Base-by-base conservation (phyloP, 2,329 filamentous ascomycete genomes). In the Claviceps maximensis region DNA sequence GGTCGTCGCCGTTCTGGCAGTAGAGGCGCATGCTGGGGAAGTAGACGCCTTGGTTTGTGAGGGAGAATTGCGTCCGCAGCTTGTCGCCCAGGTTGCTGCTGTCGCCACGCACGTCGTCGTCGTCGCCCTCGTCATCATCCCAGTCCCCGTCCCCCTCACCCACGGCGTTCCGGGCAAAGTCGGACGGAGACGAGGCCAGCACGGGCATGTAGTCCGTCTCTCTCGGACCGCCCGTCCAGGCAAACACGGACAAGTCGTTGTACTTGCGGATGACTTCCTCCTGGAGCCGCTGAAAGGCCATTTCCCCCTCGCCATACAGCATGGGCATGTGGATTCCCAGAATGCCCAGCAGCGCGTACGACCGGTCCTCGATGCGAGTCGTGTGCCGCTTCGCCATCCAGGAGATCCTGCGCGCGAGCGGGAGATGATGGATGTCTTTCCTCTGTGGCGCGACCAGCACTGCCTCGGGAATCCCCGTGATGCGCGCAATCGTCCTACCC, bases 311-410 rank as follows among this genome's bases (percentile, higher is more conserved):
- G 15, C 59, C 58, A 29, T 61, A 63, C n/a, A 62, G 55, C 53
- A 62, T 54, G 7, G 61, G 59, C 60, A 64, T 62, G 53, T 59
- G 58, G 31, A 63, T 55, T 31, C 52, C 57, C 27, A 64, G 60
- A 2, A 64, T 48, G 9, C 61, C 61, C 23, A 63, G 53, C 2
- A 62, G 55, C 45, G 58, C 60, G 47, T 63, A 64, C 6, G 61
- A 59, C 21, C 53, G 53, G 54, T 64, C 61, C 49, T 64, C 61
- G 17, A 47, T 25, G 4, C 58, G 53, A 1, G 59, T 62, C 4
- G 61, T 62, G 25, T 53, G 33, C 5, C 62, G 51, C 8, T 36
- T 25, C 4, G 59, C 54, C 3, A 58, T 58, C 62, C 61, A 64
- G 2, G 58, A 54, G 58, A 62, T 62, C 36, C 59, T 56, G 31